Percentiles rank a stretch among this genome's conserved stretches.
phyloP scores from a whole-genome alignment of 2,329 filamentous ascomycete species.

The Massarina eburnea region DNA sequence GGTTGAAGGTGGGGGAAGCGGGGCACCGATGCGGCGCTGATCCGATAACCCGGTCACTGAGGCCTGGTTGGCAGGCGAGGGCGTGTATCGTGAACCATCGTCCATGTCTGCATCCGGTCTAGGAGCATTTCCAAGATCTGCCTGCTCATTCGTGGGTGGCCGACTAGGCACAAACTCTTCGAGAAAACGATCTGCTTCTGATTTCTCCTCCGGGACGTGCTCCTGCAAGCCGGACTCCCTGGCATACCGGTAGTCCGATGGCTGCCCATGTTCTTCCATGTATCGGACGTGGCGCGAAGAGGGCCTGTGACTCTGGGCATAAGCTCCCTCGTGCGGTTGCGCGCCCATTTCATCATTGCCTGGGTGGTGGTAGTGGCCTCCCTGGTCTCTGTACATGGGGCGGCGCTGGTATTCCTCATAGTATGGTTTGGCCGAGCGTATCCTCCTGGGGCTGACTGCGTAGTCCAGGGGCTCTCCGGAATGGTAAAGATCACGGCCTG shows the following conservation, averaged over 20 bases:
- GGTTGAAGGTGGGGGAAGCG: constrained; percentile 28
- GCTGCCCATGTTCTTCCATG: constrained; percentile 25
- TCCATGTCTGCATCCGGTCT: constrained; percentile 24
- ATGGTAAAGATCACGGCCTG: constrained; percentile 31
- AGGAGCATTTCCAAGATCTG: constrained; percentile 12
- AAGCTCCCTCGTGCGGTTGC: constrained; percentile 29
- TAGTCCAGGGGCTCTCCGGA: constrained; percentile 34
- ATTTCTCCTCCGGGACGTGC: constrained; percentile 23
- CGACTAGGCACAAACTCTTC: constrained; percentile 33
- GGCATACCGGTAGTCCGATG: constrained; percentile 24
- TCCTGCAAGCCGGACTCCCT: constrained; percentile 25
- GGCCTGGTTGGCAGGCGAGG: constrained; percentile 23
- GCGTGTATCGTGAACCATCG: constrained; percentile 33
- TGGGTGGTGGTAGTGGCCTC: constrained; percentile 27
- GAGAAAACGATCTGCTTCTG: constrained; percentile 40
- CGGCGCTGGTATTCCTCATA: constrained; percentile 36
- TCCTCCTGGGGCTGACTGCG: constrained; percentile 29
- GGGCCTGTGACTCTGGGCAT: constrained; percentile 28
- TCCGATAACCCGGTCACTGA: constrained; percentile 18
- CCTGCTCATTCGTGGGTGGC: constrained; percentile 15
- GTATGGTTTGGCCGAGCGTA: constrained; percentile 22
- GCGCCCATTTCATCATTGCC: constrained; percentile 26
- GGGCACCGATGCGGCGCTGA: constrained; percentile 17
- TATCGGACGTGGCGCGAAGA: constrained; percentile 32
- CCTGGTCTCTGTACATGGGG: constrained; percentile 36